A percentile compares a stretch with the other conserved stretches of the same genome.
Conservation (phyloP, 1,284 basidiomycete genomes). For the Hemileia vastatrix region DNA sequence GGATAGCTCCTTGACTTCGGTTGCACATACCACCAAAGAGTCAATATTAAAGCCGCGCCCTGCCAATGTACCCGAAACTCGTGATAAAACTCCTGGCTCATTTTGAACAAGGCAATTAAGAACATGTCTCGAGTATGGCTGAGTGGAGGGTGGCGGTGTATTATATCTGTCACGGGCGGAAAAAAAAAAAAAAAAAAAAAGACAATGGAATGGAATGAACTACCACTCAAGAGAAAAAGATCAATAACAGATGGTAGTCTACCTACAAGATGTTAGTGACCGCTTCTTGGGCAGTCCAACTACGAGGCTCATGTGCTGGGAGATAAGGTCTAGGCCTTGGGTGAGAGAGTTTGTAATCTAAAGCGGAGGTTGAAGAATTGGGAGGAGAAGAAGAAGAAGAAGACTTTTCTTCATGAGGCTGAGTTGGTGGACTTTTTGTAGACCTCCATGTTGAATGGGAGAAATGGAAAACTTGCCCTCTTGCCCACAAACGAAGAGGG, state of each 20-base stretch:
- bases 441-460: no score
- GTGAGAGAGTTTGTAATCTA: slow-evolving; percentile 80
- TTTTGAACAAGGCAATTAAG: slow-evolving; percentile 99
- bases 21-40: slow-evolving; percentile 94
- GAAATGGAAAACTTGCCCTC: no score
- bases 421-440: no score
- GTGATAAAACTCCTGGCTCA: slow-evolving; percentile 94
- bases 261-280: slow-evolving; percentile 77
- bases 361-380: slow-evolving; percentile 81
- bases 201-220: background rate
- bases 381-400: slow-evolving; percentile 50
- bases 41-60: slow-evolving; percentile 97
- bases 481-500: no score
- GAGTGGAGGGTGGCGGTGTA: slow-evolving; percentile 49
- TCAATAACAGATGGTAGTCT: no score
- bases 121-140: slow-evolving; percentile 59
- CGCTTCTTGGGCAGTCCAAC: slow-evolving; percentile 78
- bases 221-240: background rate
- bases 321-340: slow-evolving; percentile 43
- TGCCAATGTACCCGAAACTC: slow-evolving; percentile 93
- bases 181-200: background rate
- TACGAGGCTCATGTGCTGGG: slow-evolving; percentile 29
- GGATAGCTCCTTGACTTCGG: slow-evolving; percentile 91
- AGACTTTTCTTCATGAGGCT: no score
- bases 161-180: slow-evolving; percentile 53